Evolutionary conservation across 495 filamentous ascomycete species (phyloP), one percentile per base, ranked within the genome.

Genomic region (Hypoxylon fragiforme): DNA sequence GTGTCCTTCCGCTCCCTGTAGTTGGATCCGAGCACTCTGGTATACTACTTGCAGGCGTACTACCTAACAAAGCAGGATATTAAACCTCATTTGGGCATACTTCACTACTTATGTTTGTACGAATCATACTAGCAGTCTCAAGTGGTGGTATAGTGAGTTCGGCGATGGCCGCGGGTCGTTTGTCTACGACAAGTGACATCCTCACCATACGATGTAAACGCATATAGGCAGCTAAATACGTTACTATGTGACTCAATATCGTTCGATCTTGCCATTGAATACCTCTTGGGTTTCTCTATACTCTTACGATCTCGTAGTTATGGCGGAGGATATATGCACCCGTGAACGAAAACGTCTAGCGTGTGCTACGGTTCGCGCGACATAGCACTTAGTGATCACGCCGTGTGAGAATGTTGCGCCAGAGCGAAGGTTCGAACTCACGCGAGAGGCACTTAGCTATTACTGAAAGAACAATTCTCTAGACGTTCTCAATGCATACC

Each of bases 171-270:
- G 31, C 3, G n/a, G n/a, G 31, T 13, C 3, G 6, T 34, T n/a
- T n/a, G n/a, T n/a, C n/a, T n/a, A n/a, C n/a, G n/a, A n/a, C n/a
- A n/a, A n/a, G n/a, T n/a, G n/a, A n/a, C n/a, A n/a, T n/a, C n/a
- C n/a, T n/a, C n/a, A n/a, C n/a, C n/a, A 34, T 34, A 12, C 12
- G 7, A 7, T 13, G 31, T 5, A 34, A 34, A 8, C 12, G n/a
- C 5, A 7, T 31, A 19, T 3, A 12, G 7, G 34, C 35, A 15
- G 4, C 31, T 13, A 3, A 20, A 6, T 30, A 53, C 6, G 41
- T 30, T 21, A 44, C 35, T 21, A 31, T 45, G 31, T 14, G n/a
- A 45, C 15, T 11, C n/a, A 15, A n/a, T 3, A 45, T 45, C 50
- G 12, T 53, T 53, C 50, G 41, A 53, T 53, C 3, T 0, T 44